Evolutionary conservation across 225 moss, liverwort and hornwort species (phyloP), one percentile per base, ranked within the genome.

Genomic region (Polytrichum formosum): DNA sequence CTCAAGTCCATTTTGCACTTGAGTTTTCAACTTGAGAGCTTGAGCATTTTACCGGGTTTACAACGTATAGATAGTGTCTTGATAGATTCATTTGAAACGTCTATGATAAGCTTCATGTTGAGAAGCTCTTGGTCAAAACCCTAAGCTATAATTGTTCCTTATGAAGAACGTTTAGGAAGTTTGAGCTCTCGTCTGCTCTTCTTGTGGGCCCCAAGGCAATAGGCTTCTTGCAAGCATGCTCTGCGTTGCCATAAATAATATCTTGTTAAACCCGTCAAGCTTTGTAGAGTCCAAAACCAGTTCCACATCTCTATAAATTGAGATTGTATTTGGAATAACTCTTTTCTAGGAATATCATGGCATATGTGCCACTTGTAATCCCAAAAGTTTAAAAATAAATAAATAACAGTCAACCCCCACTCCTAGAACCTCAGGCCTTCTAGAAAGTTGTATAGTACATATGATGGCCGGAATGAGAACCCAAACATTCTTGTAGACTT

Each of bases 1-100:
- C 58, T 58, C n/a, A 58, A n/a, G 56, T 58, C 20, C 56, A 58
- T 58, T 58, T 58, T 58, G 56, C n/a, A 58, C n/a, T 58, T 8
- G n/a, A n/a, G n/a, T n/a, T n/a, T 58, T 58, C 56, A 58, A 58
- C 56, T 20, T 58, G 56, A 58, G 13, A 58, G 20, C 13, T 58
- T 58, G 56, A 20, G n/a, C 1, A 2, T 58, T 21, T 58, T 58
- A n/a, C 56, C 6, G 20, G 20, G 56, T 58, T 58, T 58, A 7
- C 56, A 21, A 58, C 0, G 56, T 2, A n/a, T 58, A 6, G 56
- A n/a, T 58, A 8, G 56, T 56, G 56, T 56, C 56, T 56, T 56
- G 19, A 18, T 56, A 8, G 19, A 20, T 21, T 19, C 56, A 20
- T 56, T 1, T 56, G 19, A 56, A 56, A 56, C 5, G 56, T 20